Conservation (phyloP, 225 moss, liverwort and hornwort species). For the Pleurozium schreberi region DNA sequence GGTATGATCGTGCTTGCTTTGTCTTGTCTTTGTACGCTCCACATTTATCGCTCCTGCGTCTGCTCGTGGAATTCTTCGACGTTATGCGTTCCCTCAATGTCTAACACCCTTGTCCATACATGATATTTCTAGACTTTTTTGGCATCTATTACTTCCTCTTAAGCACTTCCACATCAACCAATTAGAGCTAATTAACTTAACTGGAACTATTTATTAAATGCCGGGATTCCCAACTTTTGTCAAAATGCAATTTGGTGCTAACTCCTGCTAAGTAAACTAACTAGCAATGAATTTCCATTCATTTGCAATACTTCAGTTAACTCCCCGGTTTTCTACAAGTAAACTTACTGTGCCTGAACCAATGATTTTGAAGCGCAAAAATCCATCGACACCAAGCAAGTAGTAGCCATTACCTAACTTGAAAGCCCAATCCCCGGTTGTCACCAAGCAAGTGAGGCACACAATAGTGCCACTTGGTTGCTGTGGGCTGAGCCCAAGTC, state of each 20-base stretch:
- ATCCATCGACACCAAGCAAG: neutral
- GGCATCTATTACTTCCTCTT: neutral
- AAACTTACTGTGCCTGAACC: neutral
- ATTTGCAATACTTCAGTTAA: neutral
- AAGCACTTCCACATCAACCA: neutral
- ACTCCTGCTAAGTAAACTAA: neutral
- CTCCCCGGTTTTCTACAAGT: neutral
- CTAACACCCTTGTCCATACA: neutral
- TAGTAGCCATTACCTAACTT: neutral
- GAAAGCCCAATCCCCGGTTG: neutral
- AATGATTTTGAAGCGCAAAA: neutral
- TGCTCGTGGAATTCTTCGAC: neutral
- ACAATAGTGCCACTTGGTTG: neutral
- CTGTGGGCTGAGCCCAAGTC: neutral
- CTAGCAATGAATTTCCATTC: neutral
- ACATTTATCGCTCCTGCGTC: neutral
- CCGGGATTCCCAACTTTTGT: neutral
- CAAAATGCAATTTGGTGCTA: neutral
- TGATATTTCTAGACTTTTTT: neutral
- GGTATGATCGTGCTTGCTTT: constrained; percentile 28
- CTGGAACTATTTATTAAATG: neutral
- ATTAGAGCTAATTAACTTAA: neutral
- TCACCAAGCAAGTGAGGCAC: neutral
- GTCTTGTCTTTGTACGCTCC: neutral
- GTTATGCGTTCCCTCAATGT: neutral